Conservation (phyloP, 2,329 filamentous ascomycete species). For the Tolypocladium nubicola region DNA sequence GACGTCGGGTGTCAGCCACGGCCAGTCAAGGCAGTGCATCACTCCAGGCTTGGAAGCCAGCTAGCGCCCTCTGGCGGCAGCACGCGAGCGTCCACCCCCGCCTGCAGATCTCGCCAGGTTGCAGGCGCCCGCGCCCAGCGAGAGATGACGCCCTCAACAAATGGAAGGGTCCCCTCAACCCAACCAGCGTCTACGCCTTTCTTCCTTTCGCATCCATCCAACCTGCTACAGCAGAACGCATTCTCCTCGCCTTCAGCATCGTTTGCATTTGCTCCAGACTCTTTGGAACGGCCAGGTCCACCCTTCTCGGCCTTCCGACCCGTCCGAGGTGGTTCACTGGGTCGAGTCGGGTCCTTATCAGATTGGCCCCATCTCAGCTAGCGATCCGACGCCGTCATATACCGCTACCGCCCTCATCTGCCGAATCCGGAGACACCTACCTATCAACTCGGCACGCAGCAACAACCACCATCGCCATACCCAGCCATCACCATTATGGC, state of each 20-base stretch:
- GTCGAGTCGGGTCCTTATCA: not conserved
- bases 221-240: not conserved
- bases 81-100: not conserved
- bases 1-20: not conserved
- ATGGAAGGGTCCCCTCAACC: not conserved
- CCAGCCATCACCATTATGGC: slow-evolving; percentile 32
- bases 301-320: not conserved
- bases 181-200: not conserved
- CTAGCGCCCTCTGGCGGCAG: not conserved
- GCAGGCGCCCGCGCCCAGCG: not conserved
- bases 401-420: not conserved
- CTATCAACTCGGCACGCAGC: slow-evolving; percentile 2
- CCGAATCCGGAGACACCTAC: not conserved
- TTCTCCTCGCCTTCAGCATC: not conserved
- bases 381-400: not conserved
- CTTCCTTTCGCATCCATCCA: not conserved
- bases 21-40: not conserved
- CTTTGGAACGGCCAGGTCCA: not conserved
- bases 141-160: not conserved
- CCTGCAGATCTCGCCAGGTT: not conserved
- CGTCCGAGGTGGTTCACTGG: not conserved
- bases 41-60: not conserved
- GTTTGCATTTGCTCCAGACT: not conserved
- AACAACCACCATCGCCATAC: not conserved
- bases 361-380: slow-evolving; percentile 1